phyloP scores from a whole-genome alignment of 345 rosid genomes.

The Eucalyptus coolabah region DNA sequence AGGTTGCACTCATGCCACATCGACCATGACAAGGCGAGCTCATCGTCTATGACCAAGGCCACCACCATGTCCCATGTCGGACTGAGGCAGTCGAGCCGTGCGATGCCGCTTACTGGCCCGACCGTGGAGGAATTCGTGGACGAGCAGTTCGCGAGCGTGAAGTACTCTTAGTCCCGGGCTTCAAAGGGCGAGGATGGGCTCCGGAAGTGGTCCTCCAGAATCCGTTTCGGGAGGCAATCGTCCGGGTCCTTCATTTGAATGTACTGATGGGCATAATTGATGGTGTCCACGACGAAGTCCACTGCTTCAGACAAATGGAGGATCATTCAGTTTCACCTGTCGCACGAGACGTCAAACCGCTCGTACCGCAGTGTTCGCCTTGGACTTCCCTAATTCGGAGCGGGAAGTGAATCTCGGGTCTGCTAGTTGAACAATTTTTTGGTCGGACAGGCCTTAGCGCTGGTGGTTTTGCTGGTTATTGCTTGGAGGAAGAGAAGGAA shows the following conservation, averaged over 20 bases:
- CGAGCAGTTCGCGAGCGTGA: not conserved
- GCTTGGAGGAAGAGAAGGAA: not conserved
- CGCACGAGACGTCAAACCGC: not conserved
- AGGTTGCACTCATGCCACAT: not conserved
- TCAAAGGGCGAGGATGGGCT: not conserved
- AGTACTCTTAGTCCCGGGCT: not conserved
- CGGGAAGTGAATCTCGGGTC: not conserved
- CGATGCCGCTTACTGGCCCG: not conserved
- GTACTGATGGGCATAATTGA: not conserved
- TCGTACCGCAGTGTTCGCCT: not conserved
- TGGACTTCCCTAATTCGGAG: not conserved
- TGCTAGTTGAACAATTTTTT: not conserved
- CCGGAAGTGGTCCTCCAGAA: not conserved
- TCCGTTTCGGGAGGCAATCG: not conserved
- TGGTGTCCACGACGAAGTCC: not conserved
- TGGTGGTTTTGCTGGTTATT: not conserved
- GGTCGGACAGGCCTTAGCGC: not conserved
- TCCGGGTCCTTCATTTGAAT: not conserved
- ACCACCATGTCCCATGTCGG: not conserved
- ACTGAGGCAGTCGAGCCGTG: not conserved
- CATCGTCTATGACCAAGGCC: not conserved
- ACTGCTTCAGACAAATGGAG: not conserved
- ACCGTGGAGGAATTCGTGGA: not conserved
- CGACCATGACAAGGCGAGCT: not conserved
- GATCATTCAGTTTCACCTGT: not conserved